Conservation (phyloP, 23 red algal species). For the Rhodosorus marinus region DNA sequence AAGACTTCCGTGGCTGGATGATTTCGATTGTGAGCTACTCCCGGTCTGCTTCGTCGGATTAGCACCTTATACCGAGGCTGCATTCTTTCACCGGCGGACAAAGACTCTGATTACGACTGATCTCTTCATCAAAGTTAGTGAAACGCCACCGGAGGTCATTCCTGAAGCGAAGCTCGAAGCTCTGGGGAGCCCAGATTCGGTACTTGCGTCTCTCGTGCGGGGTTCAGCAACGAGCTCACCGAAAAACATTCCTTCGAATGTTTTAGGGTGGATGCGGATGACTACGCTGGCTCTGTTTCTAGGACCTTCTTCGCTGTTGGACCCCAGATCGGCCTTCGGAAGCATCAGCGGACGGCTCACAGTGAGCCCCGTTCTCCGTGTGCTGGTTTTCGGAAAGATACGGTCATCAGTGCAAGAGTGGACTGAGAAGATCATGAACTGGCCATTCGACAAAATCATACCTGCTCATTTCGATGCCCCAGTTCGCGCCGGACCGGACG, state of each 20-base stretch:
- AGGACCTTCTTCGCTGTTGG: neutral
- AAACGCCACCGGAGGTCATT: neutral
- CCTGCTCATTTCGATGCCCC: slow-evolving; percentile 2
- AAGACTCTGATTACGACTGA: slow-evolving; percentile 4
- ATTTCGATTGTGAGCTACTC: neutral
- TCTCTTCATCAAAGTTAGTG: neutral
- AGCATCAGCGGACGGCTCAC: neutral
- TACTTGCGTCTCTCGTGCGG: neutral
- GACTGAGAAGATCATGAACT: neutral
- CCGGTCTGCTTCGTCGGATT: neutral
- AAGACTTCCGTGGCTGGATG: neutral
- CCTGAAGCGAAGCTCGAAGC: neutral
- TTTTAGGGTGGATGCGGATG: slow-evolving; percentile 3
- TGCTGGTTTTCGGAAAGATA: slow-evolving; percentile 1
- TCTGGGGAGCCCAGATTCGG: neutral
- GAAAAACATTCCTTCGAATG: neutral
- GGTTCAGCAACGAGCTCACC: neutral
- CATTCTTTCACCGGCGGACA: neutral
- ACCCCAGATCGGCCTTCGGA: neutral
- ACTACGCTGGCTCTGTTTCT: neutral
- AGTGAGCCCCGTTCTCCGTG: slow-evolving; percentile 1
- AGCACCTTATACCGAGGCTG: neutral
- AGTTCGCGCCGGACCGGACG: neutral
- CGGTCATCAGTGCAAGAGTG: neutral
- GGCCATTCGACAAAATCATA: neutral